Conservation (phyloP, 495 filamentous ascomycete genomes). For the Talaromyces proteolyticus region DNA sequence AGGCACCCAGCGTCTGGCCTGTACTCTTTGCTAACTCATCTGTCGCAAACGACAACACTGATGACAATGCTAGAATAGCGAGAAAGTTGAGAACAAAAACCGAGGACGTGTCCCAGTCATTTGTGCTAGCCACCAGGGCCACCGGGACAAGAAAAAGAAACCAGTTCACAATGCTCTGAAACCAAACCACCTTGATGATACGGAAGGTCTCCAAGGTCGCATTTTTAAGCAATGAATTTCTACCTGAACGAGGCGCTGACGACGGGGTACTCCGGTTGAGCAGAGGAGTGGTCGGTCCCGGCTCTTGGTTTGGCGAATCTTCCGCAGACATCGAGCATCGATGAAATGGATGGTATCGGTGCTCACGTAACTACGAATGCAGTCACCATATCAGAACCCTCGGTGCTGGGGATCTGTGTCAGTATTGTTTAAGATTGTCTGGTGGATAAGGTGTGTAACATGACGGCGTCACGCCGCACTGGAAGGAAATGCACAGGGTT, state of each 20-base stretch:
- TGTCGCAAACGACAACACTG: conserved; percentile 18
- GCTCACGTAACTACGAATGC: neutral
- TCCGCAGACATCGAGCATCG: neutral
- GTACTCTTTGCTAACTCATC: conserved; percentile 14
- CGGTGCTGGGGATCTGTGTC: neutral
- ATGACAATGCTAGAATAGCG: conserved; percentile 19
- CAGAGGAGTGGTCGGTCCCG: neutral
- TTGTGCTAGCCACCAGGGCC: neutral
- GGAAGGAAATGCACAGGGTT: too few relatives aligned
- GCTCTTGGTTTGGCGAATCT: too few relatives aligned
- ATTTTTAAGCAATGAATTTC: neutral
- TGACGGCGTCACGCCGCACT: too few relatives aligned
- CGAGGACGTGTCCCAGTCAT: conserved; percentile 2
- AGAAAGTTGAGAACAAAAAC: conserved; percentile 20
- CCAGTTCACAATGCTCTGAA: conserved; percentile 1
- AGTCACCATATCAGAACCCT: neutral
- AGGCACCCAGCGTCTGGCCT: conserved; percentile 16
- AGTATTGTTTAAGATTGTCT: too few relatives aligned
- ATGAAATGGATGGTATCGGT: neutral
- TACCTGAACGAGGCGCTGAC: neutral
- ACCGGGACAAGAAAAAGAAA: conserved; percentile 7
- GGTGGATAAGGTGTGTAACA: too few relatives aligned
- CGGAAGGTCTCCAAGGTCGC: neutral
- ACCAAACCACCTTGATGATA: neutral
- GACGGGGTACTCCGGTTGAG: neutral